phyloP scores from a whole-genome alignment of 805 yeast genomes.

The Candida schatavii region DNA sequence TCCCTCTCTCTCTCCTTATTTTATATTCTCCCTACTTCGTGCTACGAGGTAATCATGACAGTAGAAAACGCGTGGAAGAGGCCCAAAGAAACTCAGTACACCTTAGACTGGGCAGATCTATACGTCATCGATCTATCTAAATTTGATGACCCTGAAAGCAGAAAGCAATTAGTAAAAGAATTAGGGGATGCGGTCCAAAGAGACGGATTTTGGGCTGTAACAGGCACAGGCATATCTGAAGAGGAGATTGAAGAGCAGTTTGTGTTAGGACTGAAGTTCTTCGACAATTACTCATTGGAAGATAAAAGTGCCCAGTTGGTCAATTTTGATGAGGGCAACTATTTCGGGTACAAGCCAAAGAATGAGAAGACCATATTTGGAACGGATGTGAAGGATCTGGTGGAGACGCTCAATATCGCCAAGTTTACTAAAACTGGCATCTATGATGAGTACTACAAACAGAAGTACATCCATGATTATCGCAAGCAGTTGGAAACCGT shows the following conservation, averaged over 20 bases:
- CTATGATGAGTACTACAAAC: constrained; percentile 17
- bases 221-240: constrained; percentile 22
- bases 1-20: background rate
- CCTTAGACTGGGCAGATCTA: constrained; percentile 31
- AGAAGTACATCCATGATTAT: constrained; percentile 21
- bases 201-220: constrained; percentile 33
- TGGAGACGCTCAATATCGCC: constrained; percentile 31
- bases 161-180: constrained; percentile 23
- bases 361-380: constrained; percentile 30
- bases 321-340: constrained; percentile 27
- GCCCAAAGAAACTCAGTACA: constrained; percentile 23
- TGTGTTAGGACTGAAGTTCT: constrained; percentile 27
- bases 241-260: constrained; percentile 24
- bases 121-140: constrained; percentile 23
- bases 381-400: constrained; percentile 26
- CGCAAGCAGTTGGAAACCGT: constrained; percentile 18
- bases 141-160: constrained; percentile 26
- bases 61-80: constrained; percentile 15
- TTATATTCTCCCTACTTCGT: background rate
- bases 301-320: constrained; percentile 24
- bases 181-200: constrained; percentile 23
- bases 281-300: constrained; percentile 20
- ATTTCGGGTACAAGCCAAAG: constrained; percentile 30
- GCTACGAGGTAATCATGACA: background rate
- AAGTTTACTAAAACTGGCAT: constrained; percentile 24